Evolutionary conservation across 352 stramenopile species (phyloP), one percentile per base, ranked within the genome.

Genomic region (Pythium aristosporum): DNA sequence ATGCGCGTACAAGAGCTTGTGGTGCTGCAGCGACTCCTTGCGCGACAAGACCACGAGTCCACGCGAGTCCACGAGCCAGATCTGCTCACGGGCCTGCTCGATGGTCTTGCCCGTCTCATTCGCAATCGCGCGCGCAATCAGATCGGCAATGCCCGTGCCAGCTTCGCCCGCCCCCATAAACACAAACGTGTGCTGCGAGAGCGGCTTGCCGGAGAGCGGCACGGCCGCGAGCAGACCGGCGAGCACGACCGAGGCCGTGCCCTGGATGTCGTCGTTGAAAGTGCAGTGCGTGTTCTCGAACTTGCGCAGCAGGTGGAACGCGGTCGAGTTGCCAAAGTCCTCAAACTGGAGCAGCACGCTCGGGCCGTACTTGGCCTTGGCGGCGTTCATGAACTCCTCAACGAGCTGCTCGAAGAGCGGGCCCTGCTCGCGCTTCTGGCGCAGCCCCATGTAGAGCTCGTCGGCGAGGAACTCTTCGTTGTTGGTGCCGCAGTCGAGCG

Each of bases 241-340:
- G n/a, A 97, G 75, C 12, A 92, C 84, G 25, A 91, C 85, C 5
- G 82, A 92, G 2, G 83, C 82, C 3, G 86, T 91, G 57, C 83
- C 86, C 59, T 99, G 97, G 71, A 99, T 99, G 69, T 99, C 97
- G 80, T 99, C 97, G 75, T 98, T 98, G 75, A 98, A 98, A 6
- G 82, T 91, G 71, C 75, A 91, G 72, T 93, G 87, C 32, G 80
- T 92, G 65, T 90, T 78, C 69, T 92, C 76, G 64, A 82, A 94
- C 72, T 93, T 92, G 65, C 83, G 83, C 62, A 96, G 73, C 47
- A 96, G 61, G 57, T 91, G 69, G 69, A 96, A 96, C 37, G 87
- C 87, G 8, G 87, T 94, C 50, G 82, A 87, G 75, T 94, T 94
- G 65, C 85, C 86, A 67, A 96, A 96, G 72, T 96, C 87, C 67